A percentile compares a stretch with the other conserved stretches of the same genome.
These are phyloP conservation scores for Solanum chacoense DNA, from an alignment of 305 asterid genomes.

Conservation along the genomic window DNA sequence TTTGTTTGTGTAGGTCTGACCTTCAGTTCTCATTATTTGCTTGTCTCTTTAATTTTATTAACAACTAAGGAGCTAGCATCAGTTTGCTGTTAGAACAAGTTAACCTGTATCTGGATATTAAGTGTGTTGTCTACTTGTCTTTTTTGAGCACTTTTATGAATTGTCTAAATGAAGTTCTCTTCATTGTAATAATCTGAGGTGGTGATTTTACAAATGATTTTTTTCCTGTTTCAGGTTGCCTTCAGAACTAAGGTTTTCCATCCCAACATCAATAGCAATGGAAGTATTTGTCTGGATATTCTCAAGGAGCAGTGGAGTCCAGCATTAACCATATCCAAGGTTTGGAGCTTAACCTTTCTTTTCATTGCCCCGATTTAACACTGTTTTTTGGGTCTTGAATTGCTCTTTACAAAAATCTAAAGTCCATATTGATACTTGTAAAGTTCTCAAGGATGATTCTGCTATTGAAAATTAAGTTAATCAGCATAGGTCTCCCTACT, in stretches of 20 bases:
- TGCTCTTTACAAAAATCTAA: not conserved
- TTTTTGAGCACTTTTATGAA: not conserved
- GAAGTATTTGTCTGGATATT: slow-evolving; percentile 83
- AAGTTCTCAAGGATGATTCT: not conserved
- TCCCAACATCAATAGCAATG: slow-evolving; percentile 78
- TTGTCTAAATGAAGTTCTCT: not conserved
- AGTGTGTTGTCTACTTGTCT: not conserved
- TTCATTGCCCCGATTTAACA: not conserved
- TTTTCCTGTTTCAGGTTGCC: slow-evolving; percentile 42
- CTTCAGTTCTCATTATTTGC: not conserved
- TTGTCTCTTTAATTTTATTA: not conserved
- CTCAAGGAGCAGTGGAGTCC: slow-evolving; percentile 95
- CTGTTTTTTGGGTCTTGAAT: not conserved
- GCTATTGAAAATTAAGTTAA: not conserved
- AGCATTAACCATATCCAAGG: slow-evolving; percentile 81
- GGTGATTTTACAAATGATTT: not conserved
- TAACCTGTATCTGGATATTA: not conserved
- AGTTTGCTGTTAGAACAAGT: not conserved
- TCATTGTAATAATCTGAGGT: not conserved
- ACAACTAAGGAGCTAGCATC: not conserved
- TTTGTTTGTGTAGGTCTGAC: not conserved
- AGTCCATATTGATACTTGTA: not conserved
- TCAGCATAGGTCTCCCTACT: not conserved
- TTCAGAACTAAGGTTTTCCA: slow-evolving; percentile 86
- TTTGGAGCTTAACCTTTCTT: slow-evolving; percentile 5